Evolutionary conservation across 2,329 filamentous ascomycete genomes (phyloP).

Genomic region (Fusarium protoensiforme): DNA sequence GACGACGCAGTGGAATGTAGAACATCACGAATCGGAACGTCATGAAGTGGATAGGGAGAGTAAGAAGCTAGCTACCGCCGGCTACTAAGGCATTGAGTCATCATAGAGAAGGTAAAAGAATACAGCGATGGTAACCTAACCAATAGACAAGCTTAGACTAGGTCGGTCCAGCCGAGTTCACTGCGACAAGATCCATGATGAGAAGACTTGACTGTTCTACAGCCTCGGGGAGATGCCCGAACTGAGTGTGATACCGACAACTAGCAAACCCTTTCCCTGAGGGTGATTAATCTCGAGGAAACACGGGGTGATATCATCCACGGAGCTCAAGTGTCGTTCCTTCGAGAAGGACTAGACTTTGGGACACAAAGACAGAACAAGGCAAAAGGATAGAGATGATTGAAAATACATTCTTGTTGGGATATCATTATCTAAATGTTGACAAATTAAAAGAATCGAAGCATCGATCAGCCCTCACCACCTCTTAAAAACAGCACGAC

Average conservation of each 20-base stretch:
- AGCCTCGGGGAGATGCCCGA: too few species aligned
- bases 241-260: too few species aligned
- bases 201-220: not conserved
- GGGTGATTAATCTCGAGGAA: not conserved
- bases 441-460: not conserved
- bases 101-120: not conserved
- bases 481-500: conserved; percentile 18
- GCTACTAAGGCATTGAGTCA: not conserved
- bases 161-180: too few species aligned
- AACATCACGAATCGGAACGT: not conserved
- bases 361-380: not conserved
- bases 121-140: not conserved
- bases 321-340: not conserved
- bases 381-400: not conserved
- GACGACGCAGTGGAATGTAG: not conserved
- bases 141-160: not conserved
- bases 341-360: too few species aligned
- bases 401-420: not conserved
- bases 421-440: not conserved
- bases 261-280: too few species aligned
- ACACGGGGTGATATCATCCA: not conserved
- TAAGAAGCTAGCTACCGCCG: not conserved
- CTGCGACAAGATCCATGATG: not conserved
- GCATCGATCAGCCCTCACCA: conserved; percentile 2
- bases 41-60: not conserved